Conservation (phyloP, 257 asterid species). For the Fraxinus americana region DNA sequence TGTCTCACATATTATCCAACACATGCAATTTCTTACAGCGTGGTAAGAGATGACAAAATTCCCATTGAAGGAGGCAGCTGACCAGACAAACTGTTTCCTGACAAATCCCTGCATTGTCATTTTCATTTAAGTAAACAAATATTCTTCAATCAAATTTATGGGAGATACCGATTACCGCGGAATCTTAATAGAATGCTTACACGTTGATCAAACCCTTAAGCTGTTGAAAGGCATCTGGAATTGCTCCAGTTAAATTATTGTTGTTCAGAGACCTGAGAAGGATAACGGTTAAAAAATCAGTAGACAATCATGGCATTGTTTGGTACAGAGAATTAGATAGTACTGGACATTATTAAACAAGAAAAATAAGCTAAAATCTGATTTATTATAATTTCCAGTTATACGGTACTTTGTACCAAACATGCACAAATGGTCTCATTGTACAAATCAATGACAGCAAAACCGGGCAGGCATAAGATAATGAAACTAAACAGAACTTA, state of each 20-base stretch:
- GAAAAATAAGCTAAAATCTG: background rate
- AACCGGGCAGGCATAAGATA: background rate
- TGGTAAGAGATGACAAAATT: constrained; percentile 56
- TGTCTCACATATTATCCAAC: background rate
- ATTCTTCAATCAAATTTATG: background rate
- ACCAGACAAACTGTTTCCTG: constrained; percentile 67
- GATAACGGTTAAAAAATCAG: constrained; percentile 20
- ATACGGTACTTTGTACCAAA: background rate
- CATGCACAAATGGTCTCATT: background rate
- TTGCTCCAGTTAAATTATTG: constrained; percentile 68
- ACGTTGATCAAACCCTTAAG: constrained; percentile 53
- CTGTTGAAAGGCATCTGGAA: constrained; percentile 76
- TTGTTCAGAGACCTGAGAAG: constrained; percentile 56
- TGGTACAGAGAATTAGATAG: background rate
- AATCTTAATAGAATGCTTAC: constrained; percentile 40
- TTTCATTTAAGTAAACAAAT: constrained; percentile 17
- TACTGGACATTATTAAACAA: background rate
- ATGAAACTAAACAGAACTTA: constrained; percentile 37
- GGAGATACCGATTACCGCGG: constrained; percentile 5
- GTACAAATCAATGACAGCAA: background rate
- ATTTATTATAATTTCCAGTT: background rate
- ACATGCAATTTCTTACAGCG: constrained; percentile 59
- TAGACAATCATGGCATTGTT: background rate
- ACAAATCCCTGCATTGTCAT: constrained; percentile 64
- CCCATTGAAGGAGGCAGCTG: constrained; percentile 84